Percentiles rank a stretch among this genome's conserved stretches.
Evolutionary conservation across 495 filamentous ascomycete genomes (phyloP).

Genomic region (Penicillium pancosmium): DNA sequence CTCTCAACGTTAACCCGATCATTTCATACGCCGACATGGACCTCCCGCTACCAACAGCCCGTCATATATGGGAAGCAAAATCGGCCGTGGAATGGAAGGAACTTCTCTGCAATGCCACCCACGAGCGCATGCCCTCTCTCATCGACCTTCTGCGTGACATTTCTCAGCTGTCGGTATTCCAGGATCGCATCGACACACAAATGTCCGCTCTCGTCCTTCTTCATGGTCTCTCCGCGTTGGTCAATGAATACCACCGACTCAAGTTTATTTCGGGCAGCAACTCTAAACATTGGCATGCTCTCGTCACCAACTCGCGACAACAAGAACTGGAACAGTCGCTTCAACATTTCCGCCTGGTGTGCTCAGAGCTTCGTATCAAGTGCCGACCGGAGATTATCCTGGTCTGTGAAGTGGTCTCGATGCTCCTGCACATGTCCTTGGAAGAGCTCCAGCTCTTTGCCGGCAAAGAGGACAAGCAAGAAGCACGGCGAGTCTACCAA

Average conservation of each 20-base stretch:
- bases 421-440: conserved; percentile 62
- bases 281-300: conserved; percentile 47
- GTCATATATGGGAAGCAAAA: conserved; percentile 58
- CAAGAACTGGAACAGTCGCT: conserved; percentile 51
- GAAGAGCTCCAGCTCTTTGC: conserved; percentile 68
- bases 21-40: conserved; percentile 68
- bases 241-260: conserved; percentile 62
- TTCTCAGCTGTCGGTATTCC: conserved; percentile 40
- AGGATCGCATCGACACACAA: conserved; percentile 51
- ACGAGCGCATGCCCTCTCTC: conserved; percentile 47
- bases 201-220: conserved; percentile 54
- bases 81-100: conserved; percentile 60
- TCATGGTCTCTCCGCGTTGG: conserved; percentile 59
- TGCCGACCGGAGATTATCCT: conserved; percentile 40
- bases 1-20: conserved; percentile 55
- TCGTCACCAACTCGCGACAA: conserved; percentile 54
- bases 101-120: conserved; percentile 41
- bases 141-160: conserved; percentile 56
- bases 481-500: conserved; percentile 56
- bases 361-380: conserved; percentile 24
- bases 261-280: conserved; percentile 47
- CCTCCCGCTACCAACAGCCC: conserved; percentile 57
- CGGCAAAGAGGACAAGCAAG: conserved; percentile 63
- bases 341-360: conserved; percentile 47
- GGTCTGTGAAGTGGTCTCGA: conserved; percentile 56